Base-by-base conservation (phyloP, 1,284 basidiomycete genomes). In the Rhodotorula sp. region DNA sequence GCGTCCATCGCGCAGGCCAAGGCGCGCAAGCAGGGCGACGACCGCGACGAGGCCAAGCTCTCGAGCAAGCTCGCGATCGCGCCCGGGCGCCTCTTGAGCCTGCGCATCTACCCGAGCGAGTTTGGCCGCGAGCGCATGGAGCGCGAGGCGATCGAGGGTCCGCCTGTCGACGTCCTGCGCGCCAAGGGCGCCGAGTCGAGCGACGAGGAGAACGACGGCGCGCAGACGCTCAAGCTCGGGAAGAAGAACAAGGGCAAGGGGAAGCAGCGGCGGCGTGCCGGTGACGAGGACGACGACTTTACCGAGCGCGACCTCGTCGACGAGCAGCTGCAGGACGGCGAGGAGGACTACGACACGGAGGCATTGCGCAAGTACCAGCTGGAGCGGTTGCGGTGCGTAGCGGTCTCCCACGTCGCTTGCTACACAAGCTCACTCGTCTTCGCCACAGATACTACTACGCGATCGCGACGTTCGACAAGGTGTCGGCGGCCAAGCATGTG, bases 401-500 rank as follows among this genome's bases (percentile, higher is more conserved):
- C 12, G 9, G 34, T 44, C n/a, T 4, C 27, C 17, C 25, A 7
- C 27, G 8, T 56, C 12, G 19, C 5, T 0, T 12, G 10, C 12
- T 27, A 12, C 50, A 1, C 1, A 4, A 1, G 23, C 66, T 71
- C 41, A 64, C 52, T 1, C 10, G 8, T 10, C 0, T 41, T 3
- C 52, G 45, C 79, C n/a, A 34, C 34, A 94, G 93, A 71, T 99
- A 98, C 83, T 97, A 93, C 81, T 99, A 99, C 82, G 97, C 97
- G 12, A 87, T 99, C 59, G 90, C 94, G 1, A 92, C 92, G 59
- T 98, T 94, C 80, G 91, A 96, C 79, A 88, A 89, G 13, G 84
- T 88, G 9, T 85, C 89, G 48, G 87, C 93, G 4, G 93, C 96
- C 2, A 85, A 87, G 10, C 89, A 94, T 80, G 88, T 97, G 23